Base-by-base conservation (phyloP, 805 yeast genomes). In the Saturnispora halmiae region DNA sequence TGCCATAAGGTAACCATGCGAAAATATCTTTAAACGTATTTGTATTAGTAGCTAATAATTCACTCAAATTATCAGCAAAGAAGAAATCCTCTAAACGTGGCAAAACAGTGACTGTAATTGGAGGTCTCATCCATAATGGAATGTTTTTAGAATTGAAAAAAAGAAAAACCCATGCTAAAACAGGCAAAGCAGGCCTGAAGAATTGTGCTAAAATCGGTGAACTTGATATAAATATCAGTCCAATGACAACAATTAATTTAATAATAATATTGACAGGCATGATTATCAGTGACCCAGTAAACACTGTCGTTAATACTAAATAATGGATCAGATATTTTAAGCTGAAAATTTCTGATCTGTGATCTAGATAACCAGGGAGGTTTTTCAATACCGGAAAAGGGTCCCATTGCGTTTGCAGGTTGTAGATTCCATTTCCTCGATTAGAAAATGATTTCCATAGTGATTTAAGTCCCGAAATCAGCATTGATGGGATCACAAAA, bases 1-100 rank as follows among this genome's bases (percentile, higher is more conserved):
- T 57, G 2, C 98, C 98, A 57, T 90, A 90, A 2, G 98, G 97
- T 27, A 92, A 58, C 96, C 96, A 90, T 6, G 96, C 95, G 31
- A 86, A 51, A 7, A 90, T 65, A 56, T 90, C 97, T 37, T 85
- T 65, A 6, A 77, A 53, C 1, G 83, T 61, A 43, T 70, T 73
- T 16, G 82, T 79, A 14, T 79, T 67, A 6, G 90, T 75, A 1
- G 96, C 94, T 52, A 88, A 69, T 16, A 90, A 76, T 53, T 82
- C 85, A 39, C 88, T 78, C 51, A 92, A 69, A 60, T 92, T 85
- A 53, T 90, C 96, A 35, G 97, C 97, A 56, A 85, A 90, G 44
- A 92, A 67, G 42, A 88, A 82, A 26, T 96, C 86, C 60, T 90
- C 98, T 61, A 87, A 70, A 3, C 95, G 94, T 1, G 98, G 97